phyloP scores from a whole-genome alignment of 257 asterid genomes.

The Jasminum sambac region DNA sequence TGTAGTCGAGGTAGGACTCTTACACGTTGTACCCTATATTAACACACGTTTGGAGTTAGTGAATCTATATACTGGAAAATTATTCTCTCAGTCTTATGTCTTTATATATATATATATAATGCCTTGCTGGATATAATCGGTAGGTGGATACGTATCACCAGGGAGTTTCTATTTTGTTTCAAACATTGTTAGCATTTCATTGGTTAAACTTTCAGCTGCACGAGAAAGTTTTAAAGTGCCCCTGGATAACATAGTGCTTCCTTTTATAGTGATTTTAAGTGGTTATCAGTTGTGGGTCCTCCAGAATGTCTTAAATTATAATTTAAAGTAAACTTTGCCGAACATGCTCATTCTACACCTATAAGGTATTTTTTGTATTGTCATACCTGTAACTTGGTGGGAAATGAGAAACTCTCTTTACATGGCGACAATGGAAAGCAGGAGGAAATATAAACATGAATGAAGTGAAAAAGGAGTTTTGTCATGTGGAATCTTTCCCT shows the following conservation, averaged over 20 bases:
- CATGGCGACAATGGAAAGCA: not conserved
- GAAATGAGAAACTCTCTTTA: not conserved
- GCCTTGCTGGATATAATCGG: no score
- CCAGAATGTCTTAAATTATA: no score
- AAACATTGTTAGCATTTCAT: not conserved
- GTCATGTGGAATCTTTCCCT: not conserved
- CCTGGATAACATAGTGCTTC: not conserved
- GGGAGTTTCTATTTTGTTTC: not conserved
- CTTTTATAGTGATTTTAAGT: no score
- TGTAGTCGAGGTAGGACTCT: no score
- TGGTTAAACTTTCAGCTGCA: not conserved
- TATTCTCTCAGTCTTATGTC: no score
- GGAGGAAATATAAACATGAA: not conserved
- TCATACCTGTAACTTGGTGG: not conserved
- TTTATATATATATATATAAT: no score
- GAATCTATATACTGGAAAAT: no score
- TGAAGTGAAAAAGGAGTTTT: not conserved
- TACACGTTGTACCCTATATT: no score
- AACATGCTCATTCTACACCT: not conserved
- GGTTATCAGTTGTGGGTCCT: no score
- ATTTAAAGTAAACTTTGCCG: no score
- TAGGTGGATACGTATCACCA: not conserved
- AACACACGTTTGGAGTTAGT: no score
- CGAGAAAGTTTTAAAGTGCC: not conserved
- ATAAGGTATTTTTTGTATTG: not conserved